These are phyloP conservation scores for Diaporthe australafricana DNA, from an alignment of 2,329 filamentous ascomycete genomes.

Conservation along the genomic window DNA sequence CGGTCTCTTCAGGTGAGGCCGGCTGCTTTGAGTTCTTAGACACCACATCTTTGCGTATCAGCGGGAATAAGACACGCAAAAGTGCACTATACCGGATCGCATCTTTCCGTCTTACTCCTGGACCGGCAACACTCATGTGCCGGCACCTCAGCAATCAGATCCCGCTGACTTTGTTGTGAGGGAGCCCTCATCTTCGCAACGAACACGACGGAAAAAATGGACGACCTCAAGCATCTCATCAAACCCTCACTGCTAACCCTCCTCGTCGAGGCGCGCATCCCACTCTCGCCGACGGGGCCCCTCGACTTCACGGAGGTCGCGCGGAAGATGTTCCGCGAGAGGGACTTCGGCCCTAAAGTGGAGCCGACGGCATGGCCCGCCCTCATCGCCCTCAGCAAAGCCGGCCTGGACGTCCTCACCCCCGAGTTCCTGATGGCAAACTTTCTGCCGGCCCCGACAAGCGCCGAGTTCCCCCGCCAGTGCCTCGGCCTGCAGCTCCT, in stretches of 20 bases:
- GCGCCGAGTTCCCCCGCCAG: constrained; percentile 42
- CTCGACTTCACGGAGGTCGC: constrained; percentile 12
- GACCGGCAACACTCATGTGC: background rate
- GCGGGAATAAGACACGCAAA: too few relatives aligned
- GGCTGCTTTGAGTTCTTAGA: too few relatives aligned
- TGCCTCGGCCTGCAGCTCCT: constrained; percentile 45
- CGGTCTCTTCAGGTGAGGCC: too few relatives aligned
- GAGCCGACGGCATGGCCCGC: constrained; percentile 34
- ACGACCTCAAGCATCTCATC: constrained; percentile 35
- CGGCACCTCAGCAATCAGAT: background rate
- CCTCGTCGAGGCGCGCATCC: constrained; percentile 34
- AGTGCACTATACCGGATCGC: too few relatives aligned
- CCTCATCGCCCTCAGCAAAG: constrained; percentile 41
- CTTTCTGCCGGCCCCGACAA: constrained; percentile 42
- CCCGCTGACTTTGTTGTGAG: background rate
- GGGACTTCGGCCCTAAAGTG: background rate
- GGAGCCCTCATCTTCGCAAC: background rate
- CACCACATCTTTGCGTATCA: too few relatives aligned
- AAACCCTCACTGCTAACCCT: constrained; percentile 37
- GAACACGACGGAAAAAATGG: background rate
- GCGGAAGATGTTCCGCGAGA: background rate
- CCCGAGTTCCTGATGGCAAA: constrained; percentile 40
- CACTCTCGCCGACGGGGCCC: background rate
- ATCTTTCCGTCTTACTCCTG: background rate
- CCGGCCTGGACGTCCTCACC: constrained; percentile 40